Conservation (phyloP, 208 protist species). For the Phytomonas sp. region DNA sequence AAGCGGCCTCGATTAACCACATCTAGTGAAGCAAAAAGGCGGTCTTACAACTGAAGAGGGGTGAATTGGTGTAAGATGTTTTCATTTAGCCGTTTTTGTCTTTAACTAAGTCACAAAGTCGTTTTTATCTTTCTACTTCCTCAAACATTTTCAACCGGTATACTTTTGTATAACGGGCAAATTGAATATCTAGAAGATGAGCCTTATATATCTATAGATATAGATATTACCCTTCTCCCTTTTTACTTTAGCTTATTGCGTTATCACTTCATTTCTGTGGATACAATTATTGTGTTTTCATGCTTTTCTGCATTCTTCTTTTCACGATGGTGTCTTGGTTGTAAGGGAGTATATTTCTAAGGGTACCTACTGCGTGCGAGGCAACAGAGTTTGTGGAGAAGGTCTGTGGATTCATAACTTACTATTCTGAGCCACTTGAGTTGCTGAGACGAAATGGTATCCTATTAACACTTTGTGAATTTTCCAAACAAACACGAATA, state of each 20-base stretch:
- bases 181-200: not conserved
- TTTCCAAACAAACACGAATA: too few relatives aligned
- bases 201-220: not conserved
- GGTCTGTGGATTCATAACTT: not conserved
- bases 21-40: not conserved
- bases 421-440: not conserved
- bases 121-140: not conserved
- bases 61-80: not conserved
- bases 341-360: not conserved
- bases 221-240: too few relatives aligned
- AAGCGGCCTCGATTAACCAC: not conserved
- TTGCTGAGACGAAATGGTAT: not conserved
- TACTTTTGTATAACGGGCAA: not conserved
- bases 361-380: not conserved
- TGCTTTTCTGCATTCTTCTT: not conserved
- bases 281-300: not conserved
- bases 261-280: not conserved
- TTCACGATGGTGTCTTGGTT: not conserved
- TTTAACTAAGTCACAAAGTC: not conserved
- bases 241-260: too few relatives aligned
- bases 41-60: not conserved
- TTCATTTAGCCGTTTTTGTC: not conserved
- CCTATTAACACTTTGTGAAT: not conserved
- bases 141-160: not conserved
- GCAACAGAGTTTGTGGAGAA: not conserved